Percentiles rank a stretch among this genome's conserved stretches.
phyloP scores from a whole-genome alignment of 257 asterid genomes.

The Dorcoceras hygrometricum region DNA sequence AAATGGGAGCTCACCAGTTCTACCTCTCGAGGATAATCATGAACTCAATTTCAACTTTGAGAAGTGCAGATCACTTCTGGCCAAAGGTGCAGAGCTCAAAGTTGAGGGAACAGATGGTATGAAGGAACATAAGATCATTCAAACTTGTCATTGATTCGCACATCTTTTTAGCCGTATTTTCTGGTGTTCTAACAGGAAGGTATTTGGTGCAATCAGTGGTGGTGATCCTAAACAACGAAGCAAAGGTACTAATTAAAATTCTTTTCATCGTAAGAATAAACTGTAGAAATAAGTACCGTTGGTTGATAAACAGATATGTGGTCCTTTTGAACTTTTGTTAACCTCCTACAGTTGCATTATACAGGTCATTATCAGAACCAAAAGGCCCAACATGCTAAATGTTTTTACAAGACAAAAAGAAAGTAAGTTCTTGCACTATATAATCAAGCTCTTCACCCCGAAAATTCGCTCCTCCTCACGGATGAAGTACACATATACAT shows the following conservation, averaged over 20 bases:
- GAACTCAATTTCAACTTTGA: constrained; percentile 60
- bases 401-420: constrained; percentile 62
- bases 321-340: background rate
- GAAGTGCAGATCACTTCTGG: constrained; percentile 56
- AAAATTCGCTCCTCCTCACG: background rate
- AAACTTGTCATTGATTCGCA: background rate
- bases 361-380: constrained; percentile 72
- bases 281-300: background rate
- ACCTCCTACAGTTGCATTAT: constrained; percentile 21
- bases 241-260: constrained; percentile 54
- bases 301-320: background rate
- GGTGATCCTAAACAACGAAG: constrained; percentile 52
- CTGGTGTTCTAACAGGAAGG: constrained; percentile 45
- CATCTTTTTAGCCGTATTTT: background rate
- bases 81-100: constrained; percentile 63
- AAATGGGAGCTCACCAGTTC: constrained; percentile 61
- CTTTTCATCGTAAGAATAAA: background rate
- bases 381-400: constrained; percentile 59
- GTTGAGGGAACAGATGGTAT: constrained; percentile 71
- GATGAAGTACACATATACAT: background rate
- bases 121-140: background rate
- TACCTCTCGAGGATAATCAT: constrained; percentile 56
- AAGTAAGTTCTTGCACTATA: constrained; percentile 44
- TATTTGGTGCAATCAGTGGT: constrained; percentile 53
- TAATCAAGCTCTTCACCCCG: no score